phyloP scores from a whole-genome alignment of 345 rosid species.

The Pistacia vera region DNA sequence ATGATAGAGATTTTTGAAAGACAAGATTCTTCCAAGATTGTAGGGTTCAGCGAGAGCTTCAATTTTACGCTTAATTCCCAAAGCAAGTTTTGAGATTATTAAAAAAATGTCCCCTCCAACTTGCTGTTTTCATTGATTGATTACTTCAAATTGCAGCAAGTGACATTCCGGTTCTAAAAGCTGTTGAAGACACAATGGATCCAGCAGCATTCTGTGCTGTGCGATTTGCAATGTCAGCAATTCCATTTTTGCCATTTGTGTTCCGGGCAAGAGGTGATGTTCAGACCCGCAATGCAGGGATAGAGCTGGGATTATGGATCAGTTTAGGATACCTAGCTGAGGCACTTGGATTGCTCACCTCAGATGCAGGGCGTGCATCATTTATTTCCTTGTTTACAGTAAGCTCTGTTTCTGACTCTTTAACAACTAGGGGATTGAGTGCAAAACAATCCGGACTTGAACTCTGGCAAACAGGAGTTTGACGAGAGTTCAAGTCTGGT shows the following conservation, averaged over 20 bases:
- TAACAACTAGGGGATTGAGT: too few relatives aligned
- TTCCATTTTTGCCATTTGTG: constrained; percentile 28
- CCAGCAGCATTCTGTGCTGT: constrained; percentile 31
- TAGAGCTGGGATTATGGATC: constrained; percentile 31
- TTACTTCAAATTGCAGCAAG: constrained; percentile 24
- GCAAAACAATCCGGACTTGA: too few relatives aligned
- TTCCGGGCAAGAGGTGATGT: constrained; percentile 20
- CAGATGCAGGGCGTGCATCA: constrained; percentile 36
- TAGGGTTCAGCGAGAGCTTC: background rate
- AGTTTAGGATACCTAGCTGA: constrained; percentile 28
- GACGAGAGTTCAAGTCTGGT: too few relatives aligned
- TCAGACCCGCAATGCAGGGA: constrained; percentile 25
- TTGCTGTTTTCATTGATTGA: background rate
- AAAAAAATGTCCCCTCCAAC: too few relatives aligned
- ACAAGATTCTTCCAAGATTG: too few relatives aligned
- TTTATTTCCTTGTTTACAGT: constrained; percentile 25
- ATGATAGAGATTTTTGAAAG: too few relatives aligned
- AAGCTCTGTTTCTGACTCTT: constrained; percentile 1
- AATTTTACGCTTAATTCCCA: background rate
- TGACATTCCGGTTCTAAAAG: constrained; percentile 25
- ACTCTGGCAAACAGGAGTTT: too few relatives aligned
- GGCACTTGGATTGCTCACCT: constrained; percentile 25
- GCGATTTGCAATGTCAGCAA: constrained; percentile 24
- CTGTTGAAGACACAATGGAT: constrained; percentile 22
- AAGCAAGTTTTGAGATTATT: background rate